Evolutionary conservation across 208 protist species (phyloP), one percentile per base, ranked within the genome.

Genomic region (Blastocrithidia nonstop): DNA sequence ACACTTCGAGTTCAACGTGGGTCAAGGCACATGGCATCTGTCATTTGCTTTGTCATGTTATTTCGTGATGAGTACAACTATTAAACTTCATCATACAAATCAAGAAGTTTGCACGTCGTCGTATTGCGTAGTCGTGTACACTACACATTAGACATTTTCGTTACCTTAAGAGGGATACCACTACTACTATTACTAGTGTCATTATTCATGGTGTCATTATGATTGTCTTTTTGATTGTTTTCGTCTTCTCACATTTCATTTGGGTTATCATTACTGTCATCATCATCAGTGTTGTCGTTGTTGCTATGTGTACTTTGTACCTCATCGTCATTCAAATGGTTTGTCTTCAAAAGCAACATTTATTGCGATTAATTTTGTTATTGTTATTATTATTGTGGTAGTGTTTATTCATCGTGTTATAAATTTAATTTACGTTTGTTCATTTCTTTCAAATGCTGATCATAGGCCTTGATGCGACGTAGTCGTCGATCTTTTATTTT

Each of bases 21-120:
- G 59, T 90, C 80, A 8, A 61, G 50, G 33, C 75, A 70, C 80
- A 90, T 90, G 11, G 80, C 67, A 20, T 72, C 53, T 11, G 37
- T 35, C 23, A 86, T 28, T 42, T 67, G 55, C 20, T 51, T 24
- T 11, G 40, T 19, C 59, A 83, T 72, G 29, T 69, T 61, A 27
- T 63, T 41, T 17, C 66, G 45, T 45, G 66, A 68, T 29, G 61
- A 54, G 19, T 70, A 52, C 22, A 90, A 11, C 26, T 76, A 62
- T 0, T 40, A 35, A 13, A 79, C 56, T 48, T 69, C 71, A n/a
- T 69, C 54, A 45, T 72, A 65, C 11, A 83, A 44, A 15, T 76
- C 69, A 13, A 89, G 37, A 26, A 89, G 38, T 35, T 69, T 70
- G 19, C n/a, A n/a, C n/a, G n/a, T n/a, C n/a, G n/a, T n/a, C n/a